Conservation (phyloP, 768 basidiomycete species). For the Calocybe indica region DNA sequence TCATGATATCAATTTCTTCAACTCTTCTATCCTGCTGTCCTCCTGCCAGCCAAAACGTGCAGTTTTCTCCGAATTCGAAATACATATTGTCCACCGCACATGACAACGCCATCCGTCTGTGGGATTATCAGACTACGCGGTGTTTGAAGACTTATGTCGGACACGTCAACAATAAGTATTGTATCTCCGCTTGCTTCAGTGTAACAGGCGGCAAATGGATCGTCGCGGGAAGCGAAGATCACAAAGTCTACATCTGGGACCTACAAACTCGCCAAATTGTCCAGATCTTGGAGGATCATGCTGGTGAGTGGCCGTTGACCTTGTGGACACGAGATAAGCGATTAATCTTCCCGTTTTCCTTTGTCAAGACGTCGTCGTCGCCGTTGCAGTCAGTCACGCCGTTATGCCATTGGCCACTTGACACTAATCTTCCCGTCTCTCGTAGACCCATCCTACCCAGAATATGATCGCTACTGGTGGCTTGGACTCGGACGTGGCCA, state of each 20-base stretch:
- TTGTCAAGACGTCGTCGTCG: conserved; percentile 63
- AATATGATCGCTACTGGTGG: conserved; percentile 88
- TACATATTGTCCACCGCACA: conserved; percentile 93
- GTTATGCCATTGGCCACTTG: conserved; percentile 4
- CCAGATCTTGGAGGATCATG: conserved; percentile 73
- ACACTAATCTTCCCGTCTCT: conserved; percentile 2
- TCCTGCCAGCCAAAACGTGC: conserved; percentile 68
- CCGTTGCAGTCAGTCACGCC: conserved; percentile 55
- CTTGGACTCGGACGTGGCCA: conserved; percentile 75
- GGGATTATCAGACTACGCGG: conserved; percentile 91
- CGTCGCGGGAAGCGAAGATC: conserved; percentile 86
- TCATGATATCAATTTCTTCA: neutral
- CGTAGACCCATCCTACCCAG: conserved; percentile 76
- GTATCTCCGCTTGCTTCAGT: conserved; percentile 78
- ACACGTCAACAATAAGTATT: conserved; percentile 78
- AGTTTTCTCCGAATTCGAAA: conserved; percentile 94
- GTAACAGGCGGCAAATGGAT: conserved; percentile 88
- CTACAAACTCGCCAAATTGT: conserved; percentile 82
- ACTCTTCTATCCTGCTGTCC: neutral
- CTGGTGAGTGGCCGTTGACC: conserved; percentile 36
- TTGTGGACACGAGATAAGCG: neutral
- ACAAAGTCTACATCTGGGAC: conserved; percentile 89
- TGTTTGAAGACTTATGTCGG: conserved; percentile 89
- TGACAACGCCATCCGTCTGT: conserved; percentile 87
- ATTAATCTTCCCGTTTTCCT: conserved; percentile 1